These are phyloP conservation scores for Nymphaea thermarum DNA, from an alignment of 164 flowering plant genomes.

Conservation along the genomic window DNA sequence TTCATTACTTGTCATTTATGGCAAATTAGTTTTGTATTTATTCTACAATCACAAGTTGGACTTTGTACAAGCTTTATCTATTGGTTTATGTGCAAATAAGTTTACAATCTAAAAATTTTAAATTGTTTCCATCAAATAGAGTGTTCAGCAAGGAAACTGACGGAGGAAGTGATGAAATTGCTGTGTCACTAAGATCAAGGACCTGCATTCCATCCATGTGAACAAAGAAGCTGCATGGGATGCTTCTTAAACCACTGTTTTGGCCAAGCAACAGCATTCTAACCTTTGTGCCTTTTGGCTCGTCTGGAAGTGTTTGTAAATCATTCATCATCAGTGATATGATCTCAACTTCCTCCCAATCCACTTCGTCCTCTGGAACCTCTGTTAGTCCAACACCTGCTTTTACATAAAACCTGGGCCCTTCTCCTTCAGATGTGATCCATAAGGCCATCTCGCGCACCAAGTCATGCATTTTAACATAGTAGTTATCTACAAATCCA, in stretches of 20 bases:
- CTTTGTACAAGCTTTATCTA: no score
- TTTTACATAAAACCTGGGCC: conserved; percentile 7
- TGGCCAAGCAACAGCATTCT: conserved; percentile 8
- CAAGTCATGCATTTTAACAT: conserved; percentile 4
- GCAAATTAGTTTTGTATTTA: no score
- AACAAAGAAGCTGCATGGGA: conserved; percentile 12
- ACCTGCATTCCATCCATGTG: conserved; percentile 14
- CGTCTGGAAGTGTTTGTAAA: neutral
- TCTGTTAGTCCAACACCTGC: conserved; percentile 8
- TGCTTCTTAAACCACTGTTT: conserved; percentile 1
- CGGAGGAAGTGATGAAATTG: conserved; percentile 10
- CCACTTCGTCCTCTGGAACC: conserved; percentile 4
- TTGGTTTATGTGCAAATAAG: no score
- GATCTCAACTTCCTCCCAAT: conserved; percentile 8
- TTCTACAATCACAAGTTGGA: no score
- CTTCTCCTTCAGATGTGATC: neutral
- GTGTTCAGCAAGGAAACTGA: conserved; percentile 14
- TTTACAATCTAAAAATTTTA: no score
- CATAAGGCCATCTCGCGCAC: conserved; percentile 5
- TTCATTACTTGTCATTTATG: no score
- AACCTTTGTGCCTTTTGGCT: conserved; percentile 13
- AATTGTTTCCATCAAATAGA: no score
- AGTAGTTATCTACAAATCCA: neutral
- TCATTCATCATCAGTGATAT: conserved; percentile 13
- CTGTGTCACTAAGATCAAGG: conserved; percentile 14